Base-by-base conservation (phyloP, 163 green algal species). In the Volvox carteri region DNA sequence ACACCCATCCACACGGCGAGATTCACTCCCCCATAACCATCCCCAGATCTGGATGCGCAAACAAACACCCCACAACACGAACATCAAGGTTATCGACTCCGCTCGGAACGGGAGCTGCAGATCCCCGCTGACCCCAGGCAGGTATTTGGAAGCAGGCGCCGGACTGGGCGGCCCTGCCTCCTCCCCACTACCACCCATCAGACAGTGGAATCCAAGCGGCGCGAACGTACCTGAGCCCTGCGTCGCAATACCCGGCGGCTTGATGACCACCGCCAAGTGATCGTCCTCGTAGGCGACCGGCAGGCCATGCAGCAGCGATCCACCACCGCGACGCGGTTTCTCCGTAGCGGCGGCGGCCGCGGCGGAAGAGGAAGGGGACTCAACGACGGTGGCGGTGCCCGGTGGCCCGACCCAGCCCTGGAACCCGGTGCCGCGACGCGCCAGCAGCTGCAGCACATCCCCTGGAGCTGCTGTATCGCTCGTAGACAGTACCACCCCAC, bases 191-290 rank as follows among this genome's bases (percentile, higher is more conserved):
- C n/a, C n/a, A n/a, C n/a, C n/a, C n/a, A n/a, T n/a, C n/a, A n/a
- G n/a, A n/a, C n/a, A n/a, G n/a, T n/a, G n/a, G n/a, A n/a, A n/a
- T n/a, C n/a, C n/a, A n/a, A n/a, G n/a, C n/a, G n/a, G n/a, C n/a
- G n/a, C n/a, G n/a, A n/a, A n/a, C n/a, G n/a, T n/a, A 90, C 85
- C 85, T 33, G 60, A 58, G 30, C 85, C 85, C 37, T 90, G 85
- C 18, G 85, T 90, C 46, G 35, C 73, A 9, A 90, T 85, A 4
- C 85, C 85, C 2, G 85, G 85, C 11, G 85, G 85, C 58, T 90
- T 90, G 30, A 90, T 72, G 12, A 90, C 72, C 28, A 90, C 85
- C 25, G 85, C 85, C n/a, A 90, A 21, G 33, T 90, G 75, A 8
- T 90, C 85, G 44, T 90, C 85, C 74, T 90, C 85, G 58, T 78